These are phyloP conservation scores for Tylopilus intermedius DNA, from an alignment of 768 basidiomycete species.

Conservation along the genomic window DNA sequence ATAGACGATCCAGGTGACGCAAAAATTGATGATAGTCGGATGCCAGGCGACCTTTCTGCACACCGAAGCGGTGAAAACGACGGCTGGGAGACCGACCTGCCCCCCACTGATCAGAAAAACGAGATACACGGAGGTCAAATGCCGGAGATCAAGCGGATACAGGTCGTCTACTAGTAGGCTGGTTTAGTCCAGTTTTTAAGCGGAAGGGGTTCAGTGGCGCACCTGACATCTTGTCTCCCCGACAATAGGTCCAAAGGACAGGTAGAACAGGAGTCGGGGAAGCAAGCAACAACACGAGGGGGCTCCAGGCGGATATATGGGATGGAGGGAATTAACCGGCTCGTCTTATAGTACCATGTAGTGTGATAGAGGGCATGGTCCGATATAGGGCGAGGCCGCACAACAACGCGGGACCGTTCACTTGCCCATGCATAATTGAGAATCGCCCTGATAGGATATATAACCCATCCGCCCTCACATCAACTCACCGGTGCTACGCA, in stretches of 20 bases:
- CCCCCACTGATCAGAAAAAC: conserved; percentile 48
- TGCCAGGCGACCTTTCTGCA: conserved; percentile 42
- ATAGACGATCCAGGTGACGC: conserved; percentile 51
- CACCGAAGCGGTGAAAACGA: conserved; percentile 42
- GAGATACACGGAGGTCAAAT: conserved; percentile 38
- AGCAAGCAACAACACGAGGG: not conserved
- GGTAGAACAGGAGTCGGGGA: not conserved
- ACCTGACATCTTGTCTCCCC: conserved; percentile 15
- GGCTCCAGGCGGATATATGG: conserved; percentile 1
- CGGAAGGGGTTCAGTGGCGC: not conserved
- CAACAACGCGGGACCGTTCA: conserved; percentile 4
- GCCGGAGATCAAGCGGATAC: conserved; percentile 20
- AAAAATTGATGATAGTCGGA: conserved; percentile 54
- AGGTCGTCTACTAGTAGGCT: conserved; percentile 1
- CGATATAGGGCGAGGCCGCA: conserved; percentile 5
- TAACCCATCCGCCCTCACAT: conserved; percentile 11
- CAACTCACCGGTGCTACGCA: conserved; percentile 1
- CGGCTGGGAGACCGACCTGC: conserved; percentile 46
- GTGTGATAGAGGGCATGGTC: conserved; percentile 11
- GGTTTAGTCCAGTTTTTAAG: not conserved
- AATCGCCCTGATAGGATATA: conserved; percentile 25
- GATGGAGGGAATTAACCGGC: not conserved
- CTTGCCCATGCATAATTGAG: conserved; percentile 1
- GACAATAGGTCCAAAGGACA: not conserved
- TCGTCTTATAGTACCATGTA: conserved; percentile 3